Base-by-base conservation (phyloP, 2,329 filamentous ascomycete species). In the Aspergillus alliaceus region DNA sequence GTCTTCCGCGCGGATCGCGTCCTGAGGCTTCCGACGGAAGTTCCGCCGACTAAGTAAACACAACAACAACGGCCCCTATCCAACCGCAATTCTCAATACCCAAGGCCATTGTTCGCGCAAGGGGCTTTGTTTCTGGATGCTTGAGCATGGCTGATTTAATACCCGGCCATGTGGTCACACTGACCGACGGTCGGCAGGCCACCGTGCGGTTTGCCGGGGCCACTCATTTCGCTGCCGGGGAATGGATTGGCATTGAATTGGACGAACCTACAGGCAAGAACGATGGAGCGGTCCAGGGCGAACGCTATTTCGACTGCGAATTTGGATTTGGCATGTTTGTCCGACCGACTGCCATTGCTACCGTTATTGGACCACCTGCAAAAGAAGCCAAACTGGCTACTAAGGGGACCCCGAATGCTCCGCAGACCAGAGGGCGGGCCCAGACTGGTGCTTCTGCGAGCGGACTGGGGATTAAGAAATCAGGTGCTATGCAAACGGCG, bases 171-270 rank as follows among this genome's bases (percentile, higher is more conserved):
- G 85, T 84, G 62, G 85, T 98, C 75, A 86, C 88, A 76, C 86
- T 96, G 65, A 85, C 82, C 68, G 90, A 96, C 75, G 89, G 89
- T 69, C 88, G 89, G 66, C 84, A 84, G 66, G 95, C 85, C 65
- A 84, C 84, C 59, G 84, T 99, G 63, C 90, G 90, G 67, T 99
- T 90, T 75, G 80, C 91, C 59, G 95, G 95, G 68, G 79, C 83
- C 54, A 91, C 93, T 35, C 80, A 84, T 66, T 96, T 98, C 76
- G 87, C 91, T 57, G 79, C 83, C 6, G 93, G 93, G 61, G 86
- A 90, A 60, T 98, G 93, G 91, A 82, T 97, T 58, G 93, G 93
- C 62, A 85, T 98, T 58, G 93, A 96, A 79, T 84, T 98, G 56
- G 86, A 91, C 52, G 89, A 91, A 47, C 81, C 87, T 53, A 85